A percentile compares a stretch with the other conserved stretches of the same genome.
Evolutionary conservation across 306 rosid species (phyloP).

Genomic region (Chamaecrista fasciculata): DNA sequence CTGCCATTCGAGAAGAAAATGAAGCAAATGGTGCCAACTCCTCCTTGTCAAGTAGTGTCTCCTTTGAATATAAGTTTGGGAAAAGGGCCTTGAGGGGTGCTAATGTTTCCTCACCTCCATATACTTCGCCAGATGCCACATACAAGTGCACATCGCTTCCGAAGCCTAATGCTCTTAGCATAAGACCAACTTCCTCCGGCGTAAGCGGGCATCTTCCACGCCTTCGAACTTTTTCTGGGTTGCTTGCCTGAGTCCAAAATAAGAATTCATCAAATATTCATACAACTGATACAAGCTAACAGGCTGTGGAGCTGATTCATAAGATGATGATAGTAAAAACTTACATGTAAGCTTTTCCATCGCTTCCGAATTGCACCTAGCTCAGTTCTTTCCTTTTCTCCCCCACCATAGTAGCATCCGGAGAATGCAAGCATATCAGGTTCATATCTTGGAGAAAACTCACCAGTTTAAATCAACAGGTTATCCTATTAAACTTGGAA

Average conservation of each 20-base stretch:
- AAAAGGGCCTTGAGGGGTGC: slow-evolving; percentile 78
- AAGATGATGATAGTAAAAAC: slow-evolving; percentile 30
- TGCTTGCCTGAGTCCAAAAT: slow-evolving; percentile 45
- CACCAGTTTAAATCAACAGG: slow-evolving; percentile 28
- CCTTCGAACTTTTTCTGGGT: slow-evolving; percentile 80
- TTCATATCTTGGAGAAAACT: slow-evolving; percentile 60
- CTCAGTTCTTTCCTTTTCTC: slow-evolving; percentile 70
- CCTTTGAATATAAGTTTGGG: slow-evolving; percentile 80
- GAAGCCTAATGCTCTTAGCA: slow-evolving; percentile 82
- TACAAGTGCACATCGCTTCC: slow-evolving; percentile 72
- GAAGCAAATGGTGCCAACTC: slow-evolving; percentile 70
- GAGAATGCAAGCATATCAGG: slow-evolving; percentile 98
- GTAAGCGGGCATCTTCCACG: slow-evolving; percentile 95
- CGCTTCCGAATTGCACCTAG: slow-evolving; percentile 73
- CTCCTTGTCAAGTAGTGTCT: slow-evolving; percentile 59
- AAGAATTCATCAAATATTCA: slow-evolving; percentile 27
- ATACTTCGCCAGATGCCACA: slow-evolving; percentile 92
- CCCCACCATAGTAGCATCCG: slow-evolving; percentile 97
- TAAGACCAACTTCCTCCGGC: slow-evolving; percentile 91
- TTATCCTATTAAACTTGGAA: background rate
- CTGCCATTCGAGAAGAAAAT: slow-evolving; percentile 97
- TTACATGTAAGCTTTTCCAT: slow-evolving; percentile 84
- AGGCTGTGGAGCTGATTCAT: background rate
- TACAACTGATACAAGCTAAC: background rate
- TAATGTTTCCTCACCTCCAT: slow-evolving; percentile 75